Base-by-base conservation (phyloP, 2,329 filamentous ascomycete genomes). In the Ceratocystis cacaofunesta region DNA sequence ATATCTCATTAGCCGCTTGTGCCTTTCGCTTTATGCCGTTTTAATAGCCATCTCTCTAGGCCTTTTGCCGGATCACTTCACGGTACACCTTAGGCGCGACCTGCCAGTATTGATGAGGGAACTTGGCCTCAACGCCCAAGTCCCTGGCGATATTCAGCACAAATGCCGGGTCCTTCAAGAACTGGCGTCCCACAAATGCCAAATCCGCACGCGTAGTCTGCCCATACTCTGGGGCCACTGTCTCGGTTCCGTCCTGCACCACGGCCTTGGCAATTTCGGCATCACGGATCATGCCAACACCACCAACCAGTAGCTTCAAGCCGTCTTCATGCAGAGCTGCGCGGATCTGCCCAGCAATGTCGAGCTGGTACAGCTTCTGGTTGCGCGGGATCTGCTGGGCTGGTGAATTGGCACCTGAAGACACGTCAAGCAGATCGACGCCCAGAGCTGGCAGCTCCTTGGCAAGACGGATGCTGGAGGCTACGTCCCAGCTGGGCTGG, bases 391-490 rank as follows among this genome's bases (percentile, higher is more conserved):
- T 83, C 72, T 84, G 78, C 72, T 88, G 85, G 57, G 75, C 73
- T 44, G 78, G 74, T 72, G 85, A 82, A 72, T 89, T 88, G 48
- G 89, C 92, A 43, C 85, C 90, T 0, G 85, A 86, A 70, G 86
- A 90, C 66, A 95, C 84, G 73, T 96, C 92, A 36, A 96, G 79
- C 17, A 95, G 77, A 73, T 96, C 92, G 55, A 96, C 81, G 32
- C 92, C 92, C 12, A 80, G 78, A 0, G 81, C 82, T 0, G 89
- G 87, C 0, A 96, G 81, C 8, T 87, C 77, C 72, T 82, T 80
- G 15, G 89, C 88, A n/a, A 75, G 70, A 22, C 68, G 69, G 65
- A 74, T 74, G 64, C 70, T 73, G 69, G 91, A 81, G 55, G 86
- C 81, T n/a, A 86, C 70, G 3, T 83, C 85, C 90, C 90, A 95